phyloP scores from a whole-genome alignment of 2,329 filamentous ascomycete species.

The Teratosphaeria nubilosa region DNA sequence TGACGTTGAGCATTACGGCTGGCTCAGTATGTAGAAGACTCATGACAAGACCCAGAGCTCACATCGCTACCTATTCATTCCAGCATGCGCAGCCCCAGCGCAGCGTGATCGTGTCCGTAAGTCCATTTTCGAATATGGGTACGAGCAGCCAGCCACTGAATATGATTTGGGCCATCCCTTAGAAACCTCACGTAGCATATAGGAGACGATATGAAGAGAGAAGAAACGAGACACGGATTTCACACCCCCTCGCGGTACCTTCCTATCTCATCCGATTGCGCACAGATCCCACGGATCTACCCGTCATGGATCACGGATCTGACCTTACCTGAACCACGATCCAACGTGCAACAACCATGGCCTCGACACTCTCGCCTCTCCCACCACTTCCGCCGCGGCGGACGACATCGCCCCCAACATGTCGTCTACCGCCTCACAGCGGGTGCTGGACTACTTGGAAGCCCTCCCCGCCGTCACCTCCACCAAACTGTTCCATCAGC shows the following conservation, averaged over 20 bases:
- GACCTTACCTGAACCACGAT: not conserved
- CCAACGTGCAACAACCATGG: not conserved
- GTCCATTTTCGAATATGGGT: too few species aligned
- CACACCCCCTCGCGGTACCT: not conserved
- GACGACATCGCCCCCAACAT: slow-evolving; percentile 12
- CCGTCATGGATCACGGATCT: not conserved
- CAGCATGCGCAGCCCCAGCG: not conserved
- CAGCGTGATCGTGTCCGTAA: too few species aligned
- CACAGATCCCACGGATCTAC: not conserved
- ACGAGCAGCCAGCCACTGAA: too few species aligned
- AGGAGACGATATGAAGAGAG: not conserved
- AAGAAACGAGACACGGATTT: not conserved
- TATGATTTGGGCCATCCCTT: too few species aligned
- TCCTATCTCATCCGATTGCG: not conserved
- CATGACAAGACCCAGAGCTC: not conserved
- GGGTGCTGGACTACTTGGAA: slow-evolving; percentile 83
- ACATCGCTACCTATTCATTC: not conserved
- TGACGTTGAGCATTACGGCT: not conserved
- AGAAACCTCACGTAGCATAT: not conserved
- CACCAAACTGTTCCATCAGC: slow-evolving; percentile 85
- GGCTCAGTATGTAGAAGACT: not conserved
- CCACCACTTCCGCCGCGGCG: not conserved
- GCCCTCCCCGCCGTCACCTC: slow-evolving; percentile 82
- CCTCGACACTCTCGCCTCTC: not conserved
- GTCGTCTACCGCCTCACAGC: slow-evolving; percentile 42